phyloP scores from a whole-genome alignment of 2,329 filamentous ascomycete genomes.

The Penicillium sp. region DNA sequence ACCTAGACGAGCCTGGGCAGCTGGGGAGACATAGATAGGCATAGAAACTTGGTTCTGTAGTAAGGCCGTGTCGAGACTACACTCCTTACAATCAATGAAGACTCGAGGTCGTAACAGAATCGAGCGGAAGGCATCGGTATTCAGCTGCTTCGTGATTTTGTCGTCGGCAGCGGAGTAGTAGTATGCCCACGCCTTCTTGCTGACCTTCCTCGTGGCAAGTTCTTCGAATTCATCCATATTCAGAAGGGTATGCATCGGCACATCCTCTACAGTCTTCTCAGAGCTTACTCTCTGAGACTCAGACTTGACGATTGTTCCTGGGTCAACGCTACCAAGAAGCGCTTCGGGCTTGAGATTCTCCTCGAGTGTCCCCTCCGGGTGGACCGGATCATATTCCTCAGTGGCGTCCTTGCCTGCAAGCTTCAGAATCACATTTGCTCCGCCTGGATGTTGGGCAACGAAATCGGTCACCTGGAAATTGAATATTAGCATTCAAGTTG shows the following conservation, averaged over 20 bases:
- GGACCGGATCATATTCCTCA: conserved; percentile 88
- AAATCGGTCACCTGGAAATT: conserved; percentile 67
- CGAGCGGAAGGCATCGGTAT: conserved; percentile 40
- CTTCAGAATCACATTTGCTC: conserved; percentile 79
- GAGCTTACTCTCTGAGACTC: conserved; percentile 32
- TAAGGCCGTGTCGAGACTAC: conserved; percentile 72
- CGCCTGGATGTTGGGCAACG: conserved; percentile 80
- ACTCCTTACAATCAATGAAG: conserved; percentile 79
- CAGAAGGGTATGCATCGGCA: conserved; percentile 55
- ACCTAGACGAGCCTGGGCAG: conserved; percentile 83
- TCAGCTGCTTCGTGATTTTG: conserved; percentile 52
- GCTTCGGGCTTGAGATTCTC: conserved; percentile 74
- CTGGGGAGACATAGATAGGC: conserved; percentile 80
- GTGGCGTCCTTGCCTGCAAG: conserved; percentile 87
- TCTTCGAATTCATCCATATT: conserved; percentile 88
- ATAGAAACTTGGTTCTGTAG: conserved; percentile 72
- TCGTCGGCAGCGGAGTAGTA: conserved; percentile 90
- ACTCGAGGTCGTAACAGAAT: conserved; percentile 84
- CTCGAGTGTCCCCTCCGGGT: conserved; percentile 83
- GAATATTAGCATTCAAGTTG: background rate
- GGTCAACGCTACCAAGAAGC: conserved; percentile 72
- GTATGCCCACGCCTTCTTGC: conserved; percentile 85
- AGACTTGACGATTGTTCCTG: conserved; percentile 62
- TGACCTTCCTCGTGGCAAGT: conserved; percentile 75
- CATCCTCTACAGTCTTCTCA: conserved; percentile 54